Evolutionary conservation across 352 stramenopile genomes (phyloP), one percentile per base, ranked within the genome.

Genomic region (Phytopythium litorale): DNA sequence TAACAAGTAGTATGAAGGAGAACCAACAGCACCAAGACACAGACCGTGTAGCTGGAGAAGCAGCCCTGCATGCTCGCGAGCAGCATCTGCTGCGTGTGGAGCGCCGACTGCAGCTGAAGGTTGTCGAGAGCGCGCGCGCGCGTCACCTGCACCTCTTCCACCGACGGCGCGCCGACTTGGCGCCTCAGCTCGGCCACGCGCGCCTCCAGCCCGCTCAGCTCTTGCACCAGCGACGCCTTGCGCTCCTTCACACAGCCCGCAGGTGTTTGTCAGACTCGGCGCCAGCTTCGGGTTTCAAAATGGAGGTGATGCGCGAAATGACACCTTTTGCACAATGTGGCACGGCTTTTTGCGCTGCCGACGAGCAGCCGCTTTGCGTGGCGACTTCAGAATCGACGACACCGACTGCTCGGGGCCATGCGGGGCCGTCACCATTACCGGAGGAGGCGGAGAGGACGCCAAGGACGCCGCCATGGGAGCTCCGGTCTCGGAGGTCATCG

Each of bases 221-320:
- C 67, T 16, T 65, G 63, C 48, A 70, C 46, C 37, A 84, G 62
- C 65, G 74, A 55, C 11, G 65, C 67, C 57, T 79, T 81, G 25
- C 49, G 42, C 37, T 63, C 58, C 58, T 63, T 15, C 32, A 45
- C 32, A 43, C 3, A 46, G 4, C 35, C 4, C 30, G 4, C 5
- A 46, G 32, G 4, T 8, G 11, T 13, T 21, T 18, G n/a, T n/a
- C n/a, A n/a, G n/a, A n/a, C n/a, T n/a, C n/a, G n/a, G n/a, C n/a
- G n/a, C n/a, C n/a, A n/a, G n/a, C n/a, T n/a, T n/a, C n/a, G n/a
- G n/a, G n/a, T n/a, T n/a, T n/a, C n/a, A 19, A 19, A 30, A 23
- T 28, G 7, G 13, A 38, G 5, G 19, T 43, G n/a, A n/a, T n/a
- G n/a, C n/a, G n/a, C n/a, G n/a, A n/a, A n/a, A n/a, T 7, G 13